Evolutionary conservation across 1,139 yeast genomes (phyloP).

Genomic region (Yamadazyma spencermartinsiae): DNA sequence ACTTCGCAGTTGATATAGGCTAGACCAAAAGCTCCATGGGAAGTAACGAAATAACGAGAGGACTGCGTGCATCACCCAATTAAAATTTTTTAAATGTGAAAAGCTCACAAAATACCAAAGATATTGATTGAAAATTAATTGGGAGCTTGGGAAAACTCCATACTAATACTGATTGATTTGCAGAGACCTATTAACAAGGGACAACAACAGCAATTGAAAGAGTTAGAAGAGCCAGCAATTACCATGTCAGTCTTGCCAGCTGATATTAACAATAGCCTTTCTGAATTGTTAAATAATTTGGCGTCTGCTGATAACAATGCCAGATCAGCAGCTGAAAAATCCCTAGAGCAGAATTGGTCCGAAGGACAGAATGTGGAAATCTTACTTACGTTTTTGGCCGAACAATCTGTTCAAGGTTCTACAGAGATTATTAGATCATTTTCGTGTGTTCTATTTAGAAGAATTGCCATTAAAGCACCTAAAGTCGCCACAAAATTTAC

Average conservation of each 20-base stretch:
- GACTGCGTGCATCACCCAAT: constrained; percentile 5
- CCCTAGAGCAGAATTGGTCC: constrained; percentile 76
- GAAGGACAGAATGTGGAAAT: constrained; percentile 59
- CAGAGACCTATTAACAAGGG: background rate
- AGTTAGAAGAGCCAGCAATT: background rate
- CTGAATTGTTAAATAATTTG: constrained; percentile 63
- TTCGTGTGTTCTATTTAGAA: constrained; percentile 84
- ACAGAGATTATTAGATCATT: constrained; percentile 60
- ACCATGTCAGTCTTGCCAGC: constrained; percentile 61
- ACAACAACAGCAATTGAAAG: background rate
- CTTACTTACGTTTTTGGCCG: constrained; percentile 76
- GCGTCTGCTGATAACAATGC: constrained; percentile 74
- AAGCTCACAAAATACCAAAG: too few relatives aligned
- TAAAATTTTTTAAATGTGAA: constrained; percentile 6
- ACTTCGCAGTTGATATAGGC: background rate
- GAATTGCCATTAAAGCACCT: constrained; percentile 80
- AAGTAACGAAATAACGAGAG: background rate
- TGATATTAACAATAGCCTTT: constrained; percentile 57
- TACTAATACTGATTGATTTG: too few relatives aligned
- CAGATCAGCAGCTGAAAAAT: constrained; percentile 77
- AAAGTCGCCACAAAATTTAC: constrained; percentile 60
- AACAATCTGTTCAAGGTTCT: constrained; percentile 66
- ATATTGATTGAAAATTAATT: too few relatives aligned
- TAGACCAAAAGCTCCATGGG: background rate
- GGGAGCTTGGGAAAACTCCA: too few relatives aligned